phyloP scores from a whole-genome alignment of 345 rosid species.

The Psidium friedrichsthalianum region DNA sequence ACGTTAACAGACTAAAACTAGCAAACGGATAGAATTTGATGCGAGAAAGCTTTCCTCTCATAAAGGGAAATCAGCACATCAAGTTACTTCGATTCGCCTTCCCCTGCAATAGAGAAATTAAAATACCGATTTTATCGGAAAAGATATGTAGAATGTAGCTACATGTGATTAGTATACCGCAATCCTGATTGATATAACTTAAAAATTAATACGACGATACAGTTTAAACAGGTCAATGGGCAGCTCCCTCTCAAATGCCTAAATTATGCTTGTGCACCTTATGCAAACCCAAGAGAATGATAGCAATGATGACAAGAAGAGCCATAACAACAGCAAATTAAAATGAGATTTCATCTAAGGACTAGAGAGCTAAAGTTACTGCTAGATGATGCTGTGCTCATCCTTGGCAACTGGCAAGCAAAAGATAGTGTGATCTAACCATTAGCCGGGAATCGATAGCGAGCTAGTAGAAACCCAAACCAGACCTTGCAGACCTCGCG shows the following conservation, averaged over 20 bases:
- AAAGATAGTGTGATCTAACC: not conserved
- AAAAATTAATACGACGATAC: not conserved
- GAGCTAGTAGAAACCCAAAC: not conserved
- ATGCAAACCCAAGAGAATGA: not conserved
- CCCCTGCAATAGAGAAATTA: not conserved
- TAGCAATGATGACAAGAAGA: not conserved
- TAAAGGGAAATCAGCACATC: not conserved
- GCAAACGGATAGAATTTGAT: not conserved
- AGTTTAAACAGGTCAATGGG: not conserved
- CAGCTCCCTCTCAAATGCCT: not conserved
- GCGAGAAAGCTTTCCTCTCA: not conserved
- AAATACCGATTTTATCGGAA: not conserved
- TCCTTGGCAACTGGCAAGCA: not conserved
- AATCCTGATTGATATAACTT: not conserved
- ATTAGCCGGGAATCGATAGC: not conserved
- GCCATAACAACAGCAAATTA: not conserved
- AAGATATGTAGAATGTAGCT: not conserved
- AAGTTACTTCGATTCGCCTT: not conserved
- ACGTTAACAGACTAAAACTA: not conserved
- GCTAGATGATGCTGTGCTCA: not conserved
- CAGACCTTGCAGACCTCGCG: not conserved
- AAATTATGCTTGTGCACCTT: not conserved
- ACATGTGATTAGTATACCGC: not conserved
- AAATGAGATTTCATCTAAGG: not conserved
- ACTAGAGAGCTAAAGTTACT: not conserved